phyloP scores from a whole-genome alignment of 371 early-diverging fungal genomes.

The Entomophthora muscae region DNA sequence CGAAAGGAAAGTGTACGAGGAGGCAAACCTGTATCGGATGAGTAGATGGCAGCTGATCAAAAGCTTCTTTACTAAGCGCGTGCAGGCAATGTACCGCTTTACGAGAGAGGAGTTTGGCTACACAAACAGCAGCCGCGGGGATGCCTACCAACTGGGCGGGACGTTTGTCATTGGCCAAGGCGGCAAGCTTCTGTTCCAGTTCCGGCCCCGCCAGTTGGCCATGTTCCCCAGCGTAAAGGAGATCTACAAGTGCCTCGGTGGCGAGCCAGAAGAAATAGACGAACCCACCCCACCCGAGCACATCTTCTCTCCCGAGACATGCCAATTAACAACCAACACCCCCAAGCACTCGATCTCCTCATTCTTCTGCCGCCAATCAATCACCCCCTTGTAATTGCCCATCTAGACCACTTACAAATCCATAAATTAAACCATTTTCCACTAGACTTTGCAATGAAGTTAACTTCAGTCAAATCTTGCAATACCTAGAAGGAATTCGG shows the following conservation, averaged over 20 bases:
- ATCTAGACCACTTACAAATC: no score
- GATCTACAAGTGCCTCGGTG: neutral
- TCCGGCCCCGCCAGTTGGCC: neutral
- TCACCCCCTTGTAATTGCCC: no score
- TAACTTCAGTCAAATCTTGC: no score
- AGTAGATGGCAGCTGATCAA: neutral
- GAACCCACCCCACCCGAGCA: no score
- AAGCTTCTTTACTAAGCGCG: neutral
- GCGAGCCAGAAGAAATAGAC: neutral
- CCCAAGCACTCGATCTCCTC: no score
- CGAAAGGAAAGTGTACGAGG: neutral
- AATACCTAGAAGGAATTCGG: no score
- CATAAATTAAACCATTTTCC: no score
- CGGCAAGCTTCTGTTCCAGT: neutral
- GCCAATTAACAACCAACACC: no score
- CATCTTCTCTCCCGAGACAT: no score
- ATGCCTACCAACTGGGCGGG: neutral
- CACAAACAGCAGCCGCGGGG: neutral
- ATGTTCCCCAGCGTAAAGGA: conserved; percentile 1
- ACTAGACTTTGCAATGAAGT: no score
- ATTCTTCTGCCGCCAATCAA: no score
- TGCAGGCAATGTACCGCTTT: neutral
- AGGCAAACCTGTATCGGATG: neutral
- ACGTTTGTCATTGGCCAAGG: neutral
- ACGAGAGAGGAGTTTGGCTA: neutral